phyloP scores from a whole-genome alignment of 2,329 filamentous ascomycete genomes.

The Talaromyces sp. region DNA sequence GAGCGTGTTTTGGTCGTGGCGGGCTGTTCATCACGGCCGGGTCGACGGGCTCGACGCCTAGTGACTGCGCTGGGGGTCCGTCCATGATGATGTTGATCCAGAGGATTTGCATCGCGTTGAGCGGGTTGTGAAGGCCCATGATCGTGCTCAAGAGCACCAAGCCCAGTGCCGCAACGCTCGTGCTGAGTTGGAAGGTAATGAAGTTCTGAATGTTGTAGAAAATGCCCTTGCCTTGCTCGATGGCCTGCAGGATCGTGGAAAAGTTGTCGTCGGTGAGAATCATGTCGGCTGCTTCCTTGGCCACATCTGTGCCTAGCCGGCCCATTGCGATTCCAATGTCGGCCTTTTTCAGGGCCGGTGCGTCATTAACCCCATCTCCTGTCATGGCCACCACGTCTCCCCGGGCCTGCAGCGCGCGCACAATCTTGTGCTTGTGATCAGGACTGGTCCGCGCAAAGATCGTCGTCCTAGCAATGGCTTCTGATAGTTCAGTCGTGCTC shows the following conservation, averaged over 20 bases:
- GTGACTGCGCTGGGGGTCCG: slow-evolving; percentile 90
- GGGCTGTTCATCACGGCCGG: slow-evolving; percentile 89
- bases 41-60: slow-evolving; percentile 92
- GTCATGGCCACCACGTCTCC: slow-evolving; percentile 99
- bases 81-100: slow-evolving; percentile 99
- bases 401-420: slow-evolving; percentile 80
- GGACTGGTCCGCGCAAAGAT: slow-evolving; percentile 96
- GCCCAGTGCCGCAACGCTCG: slow-evolving; percentile 85
- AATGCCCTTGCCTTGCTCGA: slow-evolving; percentile 98
- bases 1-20: slow-evolving; percentile 77
- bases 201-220: slow-evolving; percentile 99
- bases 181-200: slow-evolving; percentile 95
- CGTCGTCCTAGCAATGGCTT: slow-evolving; percentile 79
- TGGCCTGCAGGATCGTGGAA: slow-evolving; percentile 83
- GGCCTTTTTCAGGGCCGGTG: slow-evolving; percentile 90
- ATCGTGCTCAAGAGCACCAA: slow-evolving; percentile 89
- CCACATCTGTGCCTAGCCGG: slow-evolving; percentile 87
- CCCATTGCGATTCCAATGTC: slow-evolving; percentile 99
- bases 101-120: slow-evolving; percentile 99
- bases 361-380: slow-evolving; percentile 95
- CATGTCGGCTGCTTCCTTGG: slow-evolving; percentile 89
- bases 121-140: slow-evolving; percentile 86
- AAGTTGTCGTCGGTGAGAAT: slow-evolving; percentile 86
- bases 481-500: slow-evolving; percentile 75
- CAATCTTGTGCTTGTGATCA: slow-evolving; percentile 97